Percentiles rank a stretch among this genome's conserved stretches.
phyloP scores from a whole-genome alignment of 345 rosid species.

The Excoecaria cochinchinensis region DNA sequence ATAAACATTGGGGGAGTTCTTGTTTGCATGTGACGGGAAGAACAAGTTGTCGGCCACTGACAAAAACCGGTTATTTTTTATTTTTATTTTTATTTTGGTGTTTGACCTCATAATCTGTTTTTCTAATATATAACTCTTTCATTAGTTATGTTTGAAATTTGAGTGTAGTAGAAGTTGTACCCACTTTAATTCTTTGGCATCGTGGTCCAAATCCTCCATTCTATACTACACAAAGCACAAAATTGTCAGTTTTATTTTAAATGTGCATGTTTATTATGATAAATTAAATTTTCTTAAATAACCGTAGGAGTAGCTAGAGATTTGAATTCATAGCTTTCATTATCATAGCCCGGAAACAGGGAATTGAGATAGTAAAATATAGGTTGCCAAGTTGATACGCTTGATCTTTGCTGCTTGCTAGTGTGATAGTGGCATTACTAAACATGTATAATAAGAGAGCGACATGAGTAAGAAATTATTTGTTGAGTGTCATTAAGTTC shows the following conservation, averaged over 20 bases:
- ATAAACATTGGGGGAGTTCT: not conserved
- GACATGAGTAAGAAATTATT: not conserved
- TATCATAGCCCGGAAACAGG: not conserved
- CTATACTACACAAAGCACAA: not conserved
- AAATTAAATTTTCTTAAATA: no score
- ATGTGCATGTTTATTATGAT: no score
- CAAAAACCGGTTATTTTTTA: not conserved
- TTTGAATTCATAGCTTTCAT: not conserved
- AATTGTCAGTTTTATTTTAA: not conserved
- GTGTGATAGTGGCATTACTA: not conserved
- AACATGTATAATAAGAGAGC: not conserved
- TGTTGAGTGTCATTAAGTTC: not conserved
- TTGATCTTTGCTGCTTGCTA: not conserved
- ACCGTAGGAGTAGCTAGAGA: no score
- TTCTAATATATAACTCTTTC: not conserved
- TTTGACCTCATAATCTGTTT: slow-evolving; percentile 28
- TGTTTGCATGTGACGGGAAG: slow-evolving; percentile 42
- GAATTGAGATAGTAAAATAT: not conserved
- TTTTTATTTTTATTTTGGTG: slow-evolving; percentile 12
- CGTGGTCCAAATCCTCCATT: not conserved
- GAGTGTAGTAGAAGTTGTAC: not conserved
- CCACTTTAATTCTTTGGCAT: not conserved
- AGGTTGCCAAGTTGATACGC: not conserved
- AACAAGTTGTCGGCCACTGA: slow-evolving; percentile 53
- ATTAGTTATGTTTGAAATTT: slow-evolving; percentile 11